Conservation (phyloP, 2,329 filamentous ascomycete genomes). For the Alternaria atra region DNA sequence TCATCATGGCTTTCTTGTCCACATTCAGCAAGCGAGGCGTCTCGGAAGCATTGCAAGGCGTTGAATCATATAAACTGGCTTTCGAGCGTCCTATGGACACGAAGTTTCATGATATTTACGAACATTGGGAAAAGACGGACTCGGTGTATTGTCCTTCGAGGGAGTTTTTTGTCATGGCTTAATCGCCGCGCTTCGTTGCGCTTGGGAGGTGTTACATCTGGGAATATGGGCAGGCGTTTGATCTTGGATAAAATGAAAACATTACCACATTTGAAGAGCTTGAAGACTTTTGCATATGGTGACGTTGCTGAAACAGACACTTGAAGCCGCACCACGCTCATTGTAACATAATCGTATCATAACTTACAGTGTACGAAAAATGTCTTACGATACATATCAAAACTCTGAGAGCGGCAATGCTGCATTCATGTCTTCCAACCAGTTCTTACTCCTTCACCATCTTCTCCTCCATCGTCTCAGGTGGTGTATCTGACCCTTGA, state of each 20-base stretch:
- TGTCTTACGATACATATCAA: not conserved
- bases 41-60: constrained; percentile 43
- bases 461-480: constrained; percentile 34
- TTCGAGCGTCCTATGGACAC: constrained; percentile 40
- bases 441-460: constrained; percentile 20
- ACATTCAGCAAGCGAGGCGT: constrained; percentile 42
- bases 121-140: constrained; percentile 11
- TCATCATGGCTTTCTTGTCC: constrained; percentile 23
- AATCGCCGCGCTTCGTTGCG: not conserved
- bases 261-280: not conserved
- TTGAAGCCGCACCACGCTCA: too few relatives aligned
- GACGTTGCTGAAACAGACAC: not conserved
- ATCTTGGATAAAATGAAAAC: constrained; percentile 13
- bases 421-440: not conserved
- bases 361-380: too few relatives aligned
- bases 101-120: constrained; percentile 30
- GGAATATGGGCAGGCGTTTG: constrained; percentile 1
- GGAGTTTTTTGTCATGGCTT: constrained; percentile 8
- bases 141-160: constrained; percentile 18
- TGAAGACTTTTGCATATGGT: not conserved
- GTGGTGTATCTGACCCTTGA: constrained; percentile 27
- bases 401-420: not conserved
- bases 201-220: not conserved
- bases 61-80: constrained; percentile 24
- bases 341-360: too few relatives aligned